phyloP scores from a whole-genome alignment of 2,329 filamentous ascomycete genomes.

The Pestalotiopsis sp. region DNA sequence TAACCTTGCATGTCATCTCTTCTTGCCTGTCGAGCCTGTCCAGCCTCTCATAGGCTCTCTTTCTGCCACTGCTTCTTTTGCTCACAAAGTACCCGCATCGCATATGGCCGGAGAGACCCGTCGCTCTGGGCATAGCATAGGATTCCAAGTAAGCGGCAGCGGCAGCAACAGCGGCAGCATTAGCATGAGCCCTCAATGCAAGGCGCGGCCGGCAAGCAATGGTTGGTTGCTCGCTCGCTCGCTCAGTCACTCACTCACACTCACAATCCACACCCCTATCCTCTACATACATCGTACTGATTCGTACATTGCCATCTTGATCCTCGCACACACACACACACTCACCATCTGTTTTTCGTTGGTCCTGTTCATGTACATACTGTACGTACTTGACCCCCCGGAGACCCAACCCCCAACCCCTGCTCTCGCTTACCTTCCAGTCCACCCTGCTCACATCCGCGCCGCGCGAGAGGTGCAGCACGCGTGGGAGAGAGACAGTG shows the following conservation, averaged over 20 bases:
- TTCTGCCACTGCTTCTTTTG: neutral
- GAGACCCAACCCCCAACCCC: neutral
- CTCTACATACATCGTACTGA: neutral
- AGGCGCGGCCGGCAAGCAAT: neutral
- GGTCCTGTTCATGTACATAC: neutral
- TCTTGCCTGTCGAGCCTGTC: no score
- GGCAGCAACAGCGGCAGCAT: neutral
- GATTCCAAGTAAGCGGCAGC: neutral
- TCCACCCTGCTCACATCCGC: neutral
- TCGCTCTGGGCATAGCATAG: no score
- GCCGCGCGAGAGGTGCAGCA: neutral
- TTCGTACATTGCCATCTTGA: no score
- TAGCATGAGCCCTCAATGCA: neutral
- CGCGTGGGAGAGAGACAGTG: conserved; percentile 1
- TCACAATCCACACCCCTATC: neutral
- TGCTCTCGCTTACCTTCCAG: neutral
- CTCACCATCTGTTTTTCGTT: neutral
- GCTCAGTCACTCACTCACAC: neutral
- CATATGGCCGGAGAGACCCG: no score
- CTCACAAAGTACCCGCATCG: neutral
- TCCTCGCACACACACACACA: no score
- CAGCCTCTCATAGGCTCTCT: neutral
- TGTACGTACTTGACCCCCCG: neutral
- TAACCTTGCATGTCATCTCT: conserved; percentile 10
- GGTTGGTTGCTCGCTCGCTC: neutral